These are phyloP conservation scores for Monosporascus sp. DNA, from an alignment of 2,329 filamentous ascomycete genomes.

Conservation along the genomic window DNA sequence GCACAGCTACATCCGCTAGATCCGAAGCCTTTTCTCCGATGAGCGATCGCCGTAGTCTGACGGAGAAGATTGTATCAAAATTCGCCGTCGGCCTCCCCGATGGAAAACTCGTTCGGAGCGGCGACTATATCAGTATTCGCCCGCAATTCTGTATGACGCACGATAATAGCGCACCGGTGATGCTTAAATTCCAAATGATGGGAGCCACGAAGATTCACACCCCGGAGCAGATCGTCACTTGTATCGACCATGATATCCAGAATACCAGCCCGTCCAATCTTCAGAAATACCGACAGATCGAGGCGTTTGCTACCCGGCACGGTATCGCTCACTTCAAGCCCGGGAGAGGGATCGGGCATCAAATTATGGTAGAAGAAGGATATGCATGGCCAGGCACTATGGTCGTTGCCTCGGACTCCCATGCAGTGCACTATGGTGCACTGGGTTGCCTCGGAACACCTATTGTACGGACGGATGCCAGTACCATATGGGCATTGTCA, in stretches of 20 bases:
- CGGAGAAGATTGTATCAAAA: constrained; percentile 86
- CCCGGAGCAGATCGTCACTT: constrained; percentile 71
- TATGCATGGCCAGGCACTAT: constrained; percentile 78
- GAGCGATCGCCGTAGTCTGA: constrained; percentile 57
- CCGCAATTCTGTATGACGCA: constrained; percentile 80
- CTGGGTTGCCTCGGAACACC: no score
- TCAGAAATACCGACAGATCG: no score
- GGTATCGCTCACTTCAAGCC: no score
- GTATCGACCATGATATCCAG: constrained; percentile 83
- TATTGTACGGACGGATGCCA: no score
- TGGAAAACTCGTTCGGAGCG: constrained; percentile 63
- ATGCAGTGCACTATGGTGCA: no score
- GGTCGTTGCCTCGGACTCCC: no score
- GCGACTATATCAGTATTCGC: constrained; percentile 77
- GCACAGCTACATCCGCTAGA: no score
- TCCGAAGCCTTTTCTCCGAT: no score
- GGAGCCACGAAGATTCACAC: constrained; percentile 70
- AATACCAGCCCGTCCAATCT: constrained; percentile 68
- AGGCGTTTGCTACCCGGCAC: no score
- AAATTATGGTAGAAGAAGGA: no score
- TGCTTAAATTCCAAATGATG: constrained; percentile 74
- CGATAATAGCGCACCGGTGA: constrained; percentile 75
- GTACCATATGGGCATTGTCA: no score
- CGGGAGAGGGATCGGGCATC: no score
- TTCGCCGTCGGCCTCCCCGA: constrained; percentile 70